phyloP scores from a whole-genome alignment of 805 yeast species.

The Candida insectorum region DNA sequence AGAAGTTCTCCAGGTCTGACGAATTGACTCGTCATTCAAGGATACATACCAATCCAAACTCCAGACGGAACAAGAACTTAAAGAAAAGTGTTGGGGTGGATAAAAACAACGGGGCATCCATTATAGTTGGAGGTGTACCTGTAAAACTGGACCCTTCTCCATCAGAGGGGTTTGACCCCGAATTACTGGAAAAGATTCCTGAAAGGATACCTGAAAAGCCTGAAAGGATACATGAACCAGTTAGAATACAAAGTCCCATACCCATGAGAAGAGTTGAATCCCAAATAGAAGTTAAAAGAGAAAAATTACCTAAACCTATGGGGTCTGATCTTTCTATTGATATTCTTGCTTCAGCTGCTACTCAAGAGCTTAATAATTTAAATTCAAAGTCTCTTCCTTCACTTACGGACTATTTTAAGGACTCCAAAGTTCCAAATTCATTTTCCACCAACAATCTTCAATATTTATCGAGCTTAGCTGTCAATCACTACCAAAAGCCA shows the following conservation, averaged over 20 bases:
- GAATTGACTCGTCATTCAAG: slow-evolving; percentile 72
- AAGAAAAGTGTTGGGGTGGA: slow-evolving; percentile 10
- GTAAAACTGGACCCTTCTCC: not conserved
- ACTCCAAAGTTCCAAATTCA: slow-evolving; percentile 10
- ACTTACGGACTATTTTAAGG: slow-evolving; percentile 44
- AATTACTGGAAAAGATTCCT: not conserved
- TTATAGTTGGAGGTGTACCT: not conserved
- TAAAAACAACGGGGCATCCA: no score
- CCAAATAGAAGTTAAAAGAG: not conserved
- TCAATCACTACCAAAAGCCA: slow-evolving; percentile 13
- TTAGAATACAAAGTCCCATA: not conserved
- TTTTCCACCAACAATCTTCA: slow-evolving; percentile 19
- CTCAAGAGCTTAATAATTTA: slow-evolving; percentile 48
- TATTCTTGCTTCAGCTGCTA: slow-evolving; percentile 51
- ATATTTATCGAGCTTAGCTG: slow-evolving; percentile 24
- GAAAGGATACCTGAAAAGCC: not conserved
- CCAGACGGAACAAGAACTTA: slow-evolving; percentile 54
- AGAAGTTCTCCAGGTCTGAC: slow-evolving; percentile 66
- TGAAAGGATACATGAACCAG: not conserved
- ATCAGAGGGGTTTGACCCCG: not conserved
- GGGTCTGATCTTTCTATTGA: no score
- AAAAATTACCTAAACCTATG: slow-evolving; percentile 1
- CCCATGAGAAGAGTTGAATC: not conserved
- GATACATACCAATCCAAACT: slow-evolving; percentile 69
- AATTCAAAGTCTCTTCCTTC: slow-evolving; percentile 50